Base-by-base conservation (phyloP, 805 yeast genomes). In the Hanseniaspora thailandica region DNA sequence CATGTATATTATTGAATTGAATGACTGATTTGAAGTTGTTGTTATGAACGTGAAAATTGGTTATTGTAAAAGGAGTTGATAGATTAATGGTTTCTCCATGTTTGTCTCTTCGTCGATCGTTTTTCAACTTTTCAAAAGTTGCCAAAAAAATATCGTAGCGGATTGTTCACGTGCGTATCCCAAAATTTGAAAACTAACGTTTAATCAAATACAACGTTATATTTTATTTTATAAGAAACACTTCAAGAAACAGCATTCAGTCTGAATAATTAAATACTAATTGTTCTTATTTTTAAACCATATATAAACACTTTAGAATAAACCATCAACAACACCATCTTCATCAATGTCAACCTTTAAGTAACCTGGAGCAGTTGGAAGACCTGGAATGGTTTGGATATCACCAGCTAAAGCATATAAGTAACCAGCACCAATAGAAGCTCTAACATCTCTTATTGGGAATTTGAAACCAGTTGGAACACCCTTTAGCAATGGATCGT, bases 391-490 rank as follows among this genome's bases (percentile, higher is more conserved):
- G 26, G 98, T 90, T 82, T 84, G 88, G 63, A 90, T 90, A 69
- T 90, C 95, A 54, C 95, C 97, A 17, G 97, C 97, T 61, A 90
- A 76, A 1, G 97, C 97, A 65, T 90, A 93, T 65, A 90, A 75
- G 70, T 90, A 90, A 9, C 97, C 97, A 46, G 97, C 97, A 69
- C 98, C 98, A 54, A 86, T 86, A 35, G 95, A 84, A 39, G 90
- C 89, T 69, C 95, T 83, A 58, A 90, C 86, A 62, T 90, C 98
- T 67, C 95, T 79, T 61, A 90, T 87, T 48, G 98, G 97, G 67
- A 90, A 85, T 17, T 80, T 84, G 74, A 89, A 90, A 8, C 95
- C 96, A 20, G 84, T 79, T 59, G 98, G 98, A 41, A 87, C 96
- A 66, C 96, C 96, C 72, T 89, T 89, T 68, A 93, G 76, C 22